phyloP scores from a whole-genome alignment of 768 basidiomycete genomes.

The Boletus fagicola region DNA sequence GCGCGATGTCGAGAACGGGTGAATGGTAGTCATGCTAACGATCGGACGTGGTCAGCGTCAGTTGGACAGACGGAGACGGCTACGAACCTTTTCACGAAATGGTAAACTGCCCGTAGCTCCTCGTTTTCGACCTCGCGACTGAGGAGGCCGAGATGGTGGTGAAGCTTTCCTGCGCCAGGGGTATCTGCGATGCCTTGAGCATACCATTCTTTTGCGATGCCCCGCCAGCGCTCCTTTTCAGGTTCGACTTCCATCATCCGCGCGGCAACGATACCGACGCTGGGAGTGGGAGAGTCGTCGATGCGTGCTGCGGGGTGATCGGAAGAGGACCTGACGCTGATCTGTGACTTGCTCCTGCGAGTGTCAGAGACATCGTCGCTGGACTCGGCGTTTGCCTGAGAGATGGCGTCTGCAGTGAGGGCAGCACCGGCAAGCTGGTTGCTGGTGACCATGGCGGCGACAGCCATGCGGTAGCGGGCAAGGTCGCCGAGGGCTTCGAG shows the following conservation, averaged over 20 bases:
- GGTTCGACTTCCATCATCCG: slow-evolving; percentile 81
- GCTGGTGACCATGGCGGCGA: slow-evolving; percentile 78
- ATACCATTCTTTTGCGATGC: slow-evolving; percentile 92
- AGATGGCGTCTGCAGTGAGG: slow-evolving; percentile 58
- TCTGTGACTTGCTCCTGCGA: slow-evolving; percentile 39
- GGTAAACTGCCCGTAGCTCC: slow-evolving; percentile 84
- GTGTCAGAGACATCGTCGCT: slow-evolving; percentile 20
- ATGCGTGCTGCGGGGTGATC: slow-evolving; percentile 53
- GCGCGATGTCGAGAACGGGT: slow-evolving; percentile 83
- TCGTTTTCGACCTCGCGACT: slow-evolving; percentile 81
- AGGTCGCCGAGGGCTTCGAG: slow-evolving; percentile 96
- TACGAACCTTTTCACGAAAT: slow-evolving; percentile 89
- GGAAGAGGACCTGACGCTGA: slow-evolving; percentile 36
- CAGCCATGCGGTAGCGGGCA: slow-evolving; percentile 91
- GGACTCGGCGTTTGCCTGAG: slow-evolving; percentile 40
- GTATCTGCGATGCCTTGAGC: slow-evolving; percentile 80
- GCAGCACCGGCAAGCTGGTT: slow-evolving; percentile 40
- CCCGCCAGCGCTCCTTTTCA: slow-evolving; percentile 89
- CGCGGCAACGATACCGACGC: slow-evolving; percentile 84
- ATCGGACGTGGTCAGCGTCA: slow-evolving; percentile 9
- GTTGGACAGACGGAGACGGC: background rate
- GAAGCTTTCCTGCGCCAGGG: slow-evolving; percentile 92
- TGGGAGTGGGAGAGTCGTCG: slow-evolving; percentile 66
- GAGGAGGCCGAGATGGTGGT: slow-evolving; percentile 89
- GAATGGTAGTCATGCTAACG: slow-evolving; percentile 82